Evolutionary conservation across 2,329 filamentous ascomycete genomes (phyloP).

Genomic region (Stagonosporopsis tanaceti): DNA sequence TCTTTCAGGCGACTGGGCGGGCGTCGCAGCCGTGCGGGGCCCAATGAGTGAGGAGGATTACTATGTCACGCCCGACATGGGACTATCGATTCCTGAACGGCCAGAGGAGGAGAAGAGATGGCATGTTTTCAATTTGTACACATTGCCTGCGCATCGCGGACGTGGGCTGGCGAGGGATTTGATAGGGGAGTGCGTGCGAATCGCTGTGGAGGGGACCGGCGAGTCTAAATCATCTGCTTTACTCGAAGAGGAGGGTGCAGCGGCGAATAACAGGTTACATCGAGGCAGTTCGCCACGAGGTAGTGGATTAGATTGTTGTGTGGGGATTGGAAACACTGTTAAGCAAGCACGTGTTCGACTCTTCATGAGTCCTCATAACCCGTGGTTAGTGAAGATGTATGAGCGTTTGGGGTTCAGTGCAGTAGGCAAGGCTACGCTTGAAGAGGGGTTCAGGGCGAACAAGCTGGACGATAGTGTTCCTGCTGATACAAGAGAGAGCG

Average conservation of each 20-base stretch:
- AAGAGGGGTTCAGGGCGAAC: constrained; percentile 22
- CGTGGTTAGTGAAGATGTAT: constrained; percentile 24
- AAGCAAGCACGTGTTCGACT: constrained; percentile 23
- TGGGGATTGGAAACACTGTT: background rate
- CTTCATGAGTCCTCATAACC: constrained; percentile 21
- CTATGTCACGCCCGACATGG: constrained; percentile 23
- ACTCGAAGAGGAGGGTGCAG: too few relatives aligned
- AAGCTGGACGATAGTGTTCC: constrained; percentile 26
- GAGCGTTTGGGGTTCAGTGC: constrained; percentile 23
- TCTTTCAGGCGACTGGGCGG: constrained; percentile 27
- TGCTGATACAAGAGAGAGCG: constrained; percentile 21
- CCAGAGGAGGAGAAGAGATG: constrained; percentile 24
- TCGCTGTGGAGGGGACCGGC: background rate
- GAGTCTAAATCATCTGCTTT: background rate
- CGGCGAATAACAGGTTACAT: background rate
- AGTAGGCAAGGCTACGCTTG: constrained; percentile 21
- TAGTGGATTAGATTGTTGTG: background rate
- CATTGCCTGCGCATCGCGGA: constrained; percentile 19
- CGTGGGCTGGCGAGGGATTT: constrained; percentile 22
- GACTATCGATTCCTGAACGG: constrained; percentile 18
- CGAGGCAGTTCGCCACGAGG: background rate
- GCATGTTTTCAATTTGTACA: constrained; percentile 33
- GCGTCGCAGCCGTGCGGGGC: constrained; percentile 26
- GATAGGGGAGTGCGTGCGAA: constrained; percentile 10
- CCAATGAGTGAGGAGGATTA: constrained; percentile 25